A percentile compares a stretch with the other conserved stretches of the same genome.
Conservation (phyloP, 2,329 filamentous ascomycete species). For the Hymenoscyphus salicellus region DNA sequence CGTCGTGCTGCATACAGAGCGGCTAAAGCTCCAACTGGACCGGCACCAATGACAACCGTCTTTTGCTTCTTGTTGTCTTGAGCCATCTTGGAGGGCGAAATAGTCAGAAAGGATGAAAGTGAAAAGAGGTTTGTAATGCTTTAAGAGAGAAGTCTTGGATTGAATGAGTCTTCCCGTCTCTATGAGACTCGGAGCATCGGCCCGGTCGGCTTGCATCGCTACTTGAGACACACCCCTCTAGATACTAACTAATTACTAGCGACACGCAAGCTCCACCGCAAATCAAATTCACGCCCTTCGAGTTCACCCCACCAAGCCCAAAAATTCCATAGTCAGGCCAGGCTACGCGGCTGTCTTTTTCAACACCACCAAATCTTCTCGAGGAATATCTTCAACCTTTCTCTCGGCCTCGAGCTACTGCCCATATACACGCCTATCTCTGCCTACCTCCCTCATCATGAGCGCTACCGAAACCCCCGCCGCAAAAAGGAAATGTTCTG, state of each 20-base stretch:
- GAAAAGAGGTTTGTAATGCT: constrained; percentile 6
- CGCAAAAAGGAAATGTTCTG: constrained; percentile 60
- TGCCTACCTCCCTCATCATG: neutral
- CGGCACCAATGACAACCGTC: constrained; percentile 82
- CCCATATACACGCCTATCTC: neutral
- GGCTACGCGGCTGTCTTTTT: neutral
- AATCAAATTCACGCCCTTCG: constrained; percentile 3
- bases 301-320: constrained; percentile 13
- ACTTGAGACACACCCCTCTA: too few species aligned
- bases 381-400: neutral
- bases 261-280: too few species aligned
- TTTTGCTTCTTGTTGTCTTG: constrained; percentile 28
- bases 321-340: constrained; percentile 4
- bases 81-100: constrained; percentile 9
- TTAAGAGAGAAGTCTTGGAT: neutral
- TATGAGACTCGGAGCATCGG: constrained; percentile 1
- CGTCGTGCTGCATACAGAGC: constrained; percentile 87
- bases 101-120: neutral
- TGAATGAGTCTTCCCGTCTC: neutral
- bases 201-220: too few species aligned
- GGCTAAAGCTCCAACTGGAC: constrained; percentile 87
- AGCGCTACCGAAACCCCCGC: neutral
- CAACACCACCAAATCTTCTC: neutral
- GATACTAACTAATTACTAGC: too few species aligned
- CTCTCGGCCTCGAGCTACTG: neutral